Evolutionary conservation across 192 early-diverging fungal species (phyloP), one percentile per base, ranked within the genome.

Genomic region (Pilaira anomala): DNA sequence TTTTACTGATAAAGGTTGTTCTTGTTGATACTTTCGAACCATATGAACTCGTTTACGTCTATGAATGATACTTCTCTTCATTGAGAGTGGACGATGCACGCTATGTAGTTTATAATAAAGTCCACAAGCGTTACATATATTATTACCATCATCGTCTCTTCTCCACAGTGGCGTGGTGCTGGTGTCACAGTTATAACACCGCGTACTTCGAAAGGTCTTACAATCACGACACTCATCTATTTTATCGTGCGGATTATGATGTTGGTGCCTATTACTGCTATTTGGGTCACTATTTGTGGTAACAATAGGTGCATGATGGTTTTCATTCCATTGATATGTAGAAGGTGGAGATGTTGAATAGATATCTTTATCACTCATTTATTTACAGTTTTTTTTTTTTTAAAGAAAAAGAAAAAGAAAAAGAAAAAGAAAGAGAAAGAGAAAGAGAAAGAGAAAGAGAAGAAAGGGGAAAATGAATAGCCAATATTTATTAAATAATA

Each of bases 51-150:
- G 72, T 16, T 78, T 78, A 9, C 87, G 68, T 14, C 89, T 78
- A 68, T 85, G 84, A 58, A 90, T 88, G 4, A 87, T 79, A 8
- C 78, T 69, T 12, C 83, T 74, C 65, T 87, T 86, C 78, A 90
- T 78, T 5, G 80, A 80, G 29, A 87, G 74, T 25, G 93, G 93
- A 14, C 93, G 79, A 24, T 85, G 73, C 25, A 78, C 69, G 69
- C 79, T 80, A 72, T 95, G 89, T 29, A 92, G 83, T 65, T 87
- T 89, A 66, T 80, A 93, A 73, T 95, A 94, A 48, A 95, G 78
- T 0, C 94, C 94, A 65, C 93, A 95, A 19, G 93, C 92, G 71
- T 95, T 95, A 76, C 93, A 95, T 45, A 91, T 84, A 50, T 81
- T 69, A 29, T 90, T 83, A 44, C 87, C 88, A 3, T 76, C 75